Conservation (phyloP, 1,284 basidiomycete genomes). For the Sphagnurus paluster region DNA sequence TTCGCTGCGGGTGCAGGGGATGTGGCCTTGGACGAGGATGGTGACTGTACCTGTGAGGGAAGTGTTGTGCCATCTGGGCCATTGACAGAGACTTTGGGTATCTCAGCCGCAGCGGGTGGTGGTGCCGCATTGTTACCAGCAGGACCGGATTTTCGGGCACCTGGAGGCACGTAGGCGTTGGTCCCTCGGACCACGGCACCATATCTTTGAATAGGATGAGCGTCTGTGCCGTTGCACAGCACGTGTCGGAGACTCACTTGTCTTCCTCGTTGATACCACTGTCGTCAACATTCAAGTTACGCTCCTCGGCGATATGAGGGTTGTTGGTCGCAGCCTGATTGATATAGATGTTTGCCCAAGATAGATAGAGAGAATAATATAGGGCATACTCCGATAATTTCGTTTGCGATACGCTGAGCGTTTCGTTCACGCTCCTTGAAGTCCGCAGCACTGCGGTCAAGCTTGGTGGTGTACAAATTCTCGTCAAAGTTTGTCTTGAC, state of each 20-base stretch:
- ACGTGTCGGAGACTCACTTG: slow-evolving; percentile 52
- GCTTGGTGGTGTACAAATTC: slow-evolving; percentile 92
- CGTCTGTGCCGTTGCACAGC: slow-evolving; percentile 8
- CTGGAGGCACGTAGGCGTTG: slow-evolving; percentile 85
- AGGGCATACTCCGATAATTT: slow-evolving; percentile 79
- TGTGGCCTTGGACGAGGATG: slow-evolving; percentile 52
- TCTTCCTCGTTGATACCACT: slow-evolving; percentile 90
- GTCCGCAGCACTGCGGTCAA: slow-evolving; percentile 84
- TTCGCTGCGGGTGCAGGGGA: slow-evolving; percentile 55
- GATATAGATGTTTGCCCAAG: not conserved
- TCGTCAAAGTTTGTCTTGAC: slow-evolving; percentile 93
- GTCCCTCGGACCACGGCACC: slow-evolving; percentile 88
- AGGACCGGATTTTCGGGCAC: slow-evolving; percentile 31
- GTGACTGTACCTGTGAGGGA: slow-evolving; percentile 36
- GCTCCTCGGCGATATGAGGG: slow-evolving; percentile 89
- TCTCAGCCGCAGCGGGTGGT: slow-evolving; percentile 32
- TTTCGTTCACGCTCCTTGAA: slow-evolving; percentile 88
- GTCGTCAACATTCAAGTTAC: slow-evolving; percentile 69
- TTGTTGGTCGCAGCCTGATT: slow-evolving; percentile 69
- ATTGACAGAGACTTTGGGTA: slow-evolving; percentile 73
- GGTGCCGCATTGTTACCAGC: slow-evolving; percentile 32
- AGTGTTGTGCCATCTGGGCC: slow-evolving; percentile 60
- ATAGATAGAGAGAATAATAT: slow-evolving; percentile 3
- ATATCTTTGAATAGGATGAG: slow-evolving; percentile 57
- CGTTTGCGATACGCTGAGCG: slow-evolving; percentile 87